Evolutionary conservation across 2,329 filamentous ascomycete species (phyloP).

Genomic region (Teratosphaeria pseudoeucalypti): DNA sequence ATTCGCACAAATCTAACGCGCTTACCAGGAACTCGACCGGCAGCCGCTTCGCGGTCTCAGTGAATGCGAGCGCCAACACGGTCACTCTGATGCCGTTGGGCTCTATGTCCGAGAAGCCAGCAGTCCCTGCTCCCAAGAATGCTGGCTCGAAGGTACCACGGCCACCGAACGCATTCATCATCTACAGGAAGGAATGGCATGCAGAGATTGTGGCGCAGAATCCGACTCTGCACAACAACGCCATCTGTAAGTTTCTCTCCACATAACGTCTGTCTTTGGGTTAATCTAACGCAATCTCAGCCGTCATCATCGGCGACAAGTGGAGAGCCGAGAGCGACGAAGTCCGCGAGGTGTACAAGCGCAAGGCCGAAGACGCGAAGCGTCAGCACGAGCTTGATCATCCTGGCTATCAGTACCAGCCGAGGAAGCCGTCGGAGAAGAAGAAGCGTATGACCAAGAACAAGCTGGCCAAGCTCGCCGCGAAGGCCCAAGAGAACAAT

Average conservation of each 20-base stretch:
- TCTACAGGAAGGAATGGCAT: background rate
- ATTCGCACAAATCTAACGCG: slow-evolving; percentile 18
- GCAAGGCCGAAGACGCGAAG: background rate
- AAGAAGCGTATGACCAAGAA: background rate
- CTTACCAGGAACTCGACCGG: slow-evolving; percentile 25
- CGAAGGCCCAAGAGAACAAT: background rate
- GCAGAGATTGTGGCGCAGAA: slow-evolving; percentile 8
- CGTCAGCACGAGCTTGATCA: background rate
- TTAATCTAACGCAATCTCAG: no score
- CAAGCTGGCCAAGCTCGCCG: background rate
- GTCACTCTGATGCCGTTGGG: background rate
- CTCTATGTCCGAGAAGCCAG: background rate
- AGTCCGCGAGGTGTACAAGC: background rate
- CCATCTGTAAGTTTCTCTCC: background rate
- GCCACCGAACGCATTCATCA: background rate
- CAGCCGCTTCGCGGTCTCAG: background rate
- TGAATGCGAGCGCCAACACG: background rate
- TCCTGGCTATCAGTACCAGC: background rate
- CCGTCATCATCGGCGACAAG: background rate
- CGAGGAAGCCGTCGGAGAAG: background rate
- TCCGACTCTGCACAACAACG: background rate
- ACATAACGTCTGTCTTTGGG: no score
- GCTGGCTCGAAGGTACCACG: slow-evolving; percentile 8
- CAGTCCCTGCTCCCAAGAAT: slow-evolving; percentile 25
- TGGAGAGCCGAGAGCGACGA: background rate